Conservation (phyloP, 2,329 filamentous ascomycete genomes). For the Penicillium janthinellum region DNA sequence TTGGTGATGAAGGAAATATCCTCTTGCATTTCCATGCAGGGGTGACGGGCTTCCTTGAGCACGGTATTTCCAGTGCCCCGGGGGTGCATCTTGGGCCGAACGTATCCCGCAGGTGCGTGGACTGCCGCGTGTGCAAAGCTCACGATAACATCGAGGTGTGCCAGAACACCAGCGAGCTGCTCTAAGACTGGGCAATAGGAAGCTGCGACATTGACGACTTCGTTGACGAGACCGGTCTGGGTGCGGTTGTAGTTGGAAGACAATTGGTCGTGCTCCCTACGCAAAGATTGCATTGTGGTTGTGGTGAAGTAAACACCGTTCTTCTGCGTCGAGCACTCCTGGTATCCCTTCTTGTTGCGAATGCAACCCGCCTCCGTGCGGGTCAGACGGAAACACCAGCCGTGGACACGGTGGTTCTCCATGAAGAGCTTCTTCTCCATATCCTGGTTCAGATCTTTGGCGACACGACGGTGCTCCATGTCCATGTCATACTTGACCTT, state of each 20-base stretch:
- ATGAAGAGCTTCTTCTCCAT: constrained; percentile 98
- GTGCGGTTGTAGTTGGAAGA: constrained; percentile 94
- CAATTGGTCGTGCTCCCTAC: constrained; percentile 90
- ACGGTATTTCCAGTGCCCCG: constrained; percentile 86
- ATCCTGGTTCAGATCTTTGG: constrained; percentile 82
- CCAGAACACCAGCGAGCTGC: constrained; percentile 80
- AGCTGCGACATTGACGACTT: constrained; percentile 89
- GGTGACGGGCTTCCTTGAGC: constrained; percentile 90
- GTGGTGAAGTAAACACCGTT: constrained; percentile 99
- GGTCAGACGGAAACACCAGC: constrained; percentile 94
- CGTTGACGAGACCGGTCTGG: constrained; percentile 84
- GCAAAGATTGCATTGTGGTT: constrained; percentile 72
- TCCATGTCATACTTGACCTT: constrained; percentile 81
- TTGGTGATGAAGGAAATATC: constrained; percentile 99
- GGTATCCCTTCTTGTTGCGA: constrained; percentile 84
- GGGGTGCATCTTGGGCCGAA: constrained; percentile 84
- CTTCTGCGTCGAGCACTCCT: constrained; percentile 97
- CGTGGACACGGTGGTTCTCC: constrained; percentile 93
- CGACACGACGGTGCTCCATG: constrained; percentile 73
- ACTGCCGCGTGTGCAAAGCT: constrained; percentile 91
- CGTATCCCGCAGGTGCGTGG: constrained; percentile 88
- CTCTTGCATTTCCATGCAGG: constrained; percentile 98
- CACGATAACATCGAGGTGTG: constrained; percentile 93
- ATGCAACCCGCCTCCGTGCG: constrained; percentile 89
- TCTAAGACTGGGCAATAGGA: constrained; percentile 95